phyloP scores from a whole-genome alignment of 1,284 basidiomycete genomes.

The Irpex sp. region DNA sequence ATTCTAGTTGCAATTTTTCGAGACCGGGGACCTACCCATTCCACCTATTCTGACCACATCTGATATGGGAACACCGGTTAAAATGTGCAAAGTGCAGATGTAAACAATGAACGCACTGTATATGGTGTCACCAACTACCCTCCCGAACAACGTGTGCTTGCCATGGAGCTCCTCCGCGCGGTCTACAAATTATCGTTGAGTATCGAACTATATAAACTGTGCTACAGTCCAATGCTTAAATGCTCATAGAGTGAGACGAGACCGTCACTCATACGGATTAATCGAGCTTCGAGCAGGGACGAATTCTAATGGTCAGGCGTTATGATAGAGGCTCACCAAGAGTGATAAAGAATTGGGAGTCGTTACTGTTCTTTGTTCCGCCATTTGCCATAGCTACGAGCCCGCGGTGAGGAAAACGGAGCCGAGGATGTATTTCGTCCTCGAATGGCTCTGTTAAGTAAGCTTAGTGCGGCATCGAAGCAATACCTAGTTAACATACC shows the following conservation, averaged over 20 bases:
- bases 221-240: no score
- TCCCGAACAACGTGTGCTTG: constrained; percentile 86
- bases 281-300: not conserved
- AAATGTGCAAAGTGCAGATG: no score
- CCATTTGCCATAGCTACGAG: constrained; percentile 94
- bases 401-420: constrained; percentile 83
- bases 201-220: not conserved
- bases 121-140: constrained; percentile 78
- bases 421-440: constrained; percentile 90
- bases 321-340: constrained; percentile 49
- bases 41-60: constrained; percentile 91
- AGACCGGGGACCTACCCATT: constrained; percentile 49
- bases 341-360: constrained; percentile 90
- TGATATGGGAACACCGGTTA: constrained; percentile 22
- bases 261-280: no score
- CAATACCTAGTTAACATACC: constrained; percentile 42
- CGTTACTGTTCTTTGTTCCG: constrained; percentile 80
- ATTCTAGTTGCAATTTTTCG: not conserved
- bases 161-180: constrained; percentile 86
- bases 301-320: not conserved
- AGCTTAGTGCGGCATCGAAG: not conserved
- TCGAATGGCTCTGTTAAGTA: constrained; percentile 71
- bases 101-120: constrained; percentile 62
- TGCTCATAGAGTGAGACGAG: no score
- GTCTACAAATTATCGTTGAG: constrained; percentile 40